phyloP scores from a whole-genome alignment of 2,329 filamentous ascomycete species.

The Dactylellina haptotyla region DNA sequence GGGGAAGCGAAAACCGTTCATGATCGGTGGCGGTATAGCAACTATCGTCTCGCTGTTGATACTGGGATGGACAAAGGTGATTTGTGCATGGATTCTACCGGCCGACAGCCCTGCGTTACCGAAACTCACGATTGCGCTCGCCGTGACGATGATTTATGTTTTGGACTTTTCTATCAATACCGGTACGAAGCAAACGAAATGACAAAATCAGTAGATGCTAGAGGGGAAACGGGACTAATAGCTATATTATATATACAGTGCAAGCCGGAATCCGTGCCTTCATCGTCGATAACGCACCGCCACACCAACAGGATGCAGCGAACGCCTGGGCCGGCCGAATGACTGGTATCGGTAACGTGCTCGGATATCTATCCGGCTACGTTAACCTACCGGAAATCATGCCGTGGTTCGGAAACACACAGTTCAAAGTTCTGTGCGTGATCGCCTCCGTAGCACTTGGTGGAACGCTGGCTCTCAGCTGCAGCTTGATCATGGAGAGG shows the following conservation, averaged over 20 bases:
- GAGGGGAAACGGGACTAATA: not conserved
- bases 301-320: slow-evolving; percentile 90
- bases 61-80: slow-evolving; percentile 78
- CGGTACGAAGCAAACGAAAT: too few species aligned
- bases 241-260: slow-evolving; percentile 65
- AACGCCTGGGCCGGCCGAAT: slow-evolving; percentile 94
- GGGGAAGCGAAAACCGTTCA: slow-evolving; percentile 84
- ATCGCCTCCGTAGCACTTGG: slow-evolving; percentile 80
- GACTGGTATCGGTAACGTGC: slow-evolving; percentile 86
- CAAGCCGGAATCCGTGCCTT: slow-evolving; percentile 92
- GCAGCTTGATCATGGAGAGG: slow-evolving; percentile 75
- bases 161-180: slow-evolving; percentile 96
- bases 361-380: slow-evolving; percentile 68
- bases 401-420: slow-evolving; percentile 83
- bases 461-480: slow-evolving; percentile 61
- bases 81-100: slow-evolving; percentile 74
- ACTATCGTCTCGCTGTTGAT: slow-evolving; percentile 75
- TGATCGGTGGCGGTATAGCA: slow-evolving; percentile 74
- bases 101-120: slow-evolving; percentile 64
- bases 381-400: slow-evolving; percentile 61
- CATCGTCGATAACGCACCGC: slow-evolving; percentile 90
- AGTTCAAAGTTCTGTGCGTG: slow-evolving; percentile 91
- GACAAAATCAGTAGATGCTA: slow-evolving; percentile 22
- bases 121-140: slow-evolving; percentile 76
- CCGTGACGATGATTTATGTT: slow-evolving; percentile 86